Evolutionary conservation across 2,329 filamentous ascomycete species (phyloP).

Genomic region (Penicillium hesseltinei): DNA sequence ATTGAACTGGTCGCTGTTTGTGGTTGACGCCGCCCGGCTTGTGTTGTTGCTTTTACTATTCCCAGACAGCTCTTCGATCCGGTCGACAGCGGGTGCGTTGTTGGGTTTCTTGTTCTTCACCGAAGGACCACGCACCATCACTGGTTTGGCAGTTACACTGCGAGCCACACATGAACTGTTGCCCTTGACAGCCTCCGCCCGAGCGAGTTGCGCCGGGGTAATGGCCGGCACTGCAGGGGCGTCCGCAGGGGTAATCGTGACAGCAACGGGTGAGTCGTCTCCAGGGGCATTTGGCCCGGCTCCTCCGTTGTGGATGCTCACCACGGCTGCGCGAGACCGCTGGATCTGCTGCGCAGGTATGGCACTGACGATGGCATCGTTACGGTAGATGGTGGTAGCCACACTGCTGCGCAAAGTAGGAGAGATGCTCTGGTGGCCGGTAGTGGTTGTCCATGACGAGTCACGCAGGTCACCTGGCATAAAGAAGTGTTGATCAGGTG

Average conservation of each 20-base stretch:
- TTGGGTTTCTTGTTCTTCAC: conserved; percentile 35
- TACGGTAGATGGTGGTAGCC: conserved; percentile 90
- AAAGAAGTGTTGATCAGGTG: conserved; percentile 84
- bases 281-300: conserved; percentile 44
- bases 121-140: conserved; percentile 43
- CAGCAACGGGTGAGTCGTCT: conserved; percentile 38
- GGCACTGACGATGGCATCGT: conserved; percentile 78
- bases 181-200: conserved; percentile 35
- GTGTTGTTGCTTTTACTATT: conserved; percentile 13
- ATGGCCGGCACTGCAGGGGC: conserved; percentile 73
- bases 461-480: conserved; percentile 86
- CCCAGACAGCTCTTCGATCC: conserved; percentile 19
- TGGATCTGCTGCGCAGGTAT: conserved; percentile 81
- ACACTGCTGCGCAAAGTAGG: conserved; percentile 62
- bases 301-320: conserved; percentile 78
- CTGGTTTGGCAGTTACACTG: conserved; percentile 44
- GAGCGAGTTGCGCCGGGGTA: conserved; percentile 50
- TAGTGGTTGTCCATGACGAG: conserved; percentile 79
- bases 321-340: conserved; percentile 83
- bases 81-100: conserved; percentile 19
- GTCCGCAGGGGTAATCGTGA: conserved; percentile 32
- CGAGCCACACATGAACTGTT: conserved; percentile 47
- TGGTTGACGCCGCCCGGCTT: conserved; percentile 16
- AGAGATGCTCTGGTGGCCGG: conserved; percentile 50
- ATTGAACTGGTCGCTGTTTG: conserved; percentile 19